Conservation (phyloP, 202 grass and related monocot genomes). For the Panicum hallii region DNA sequence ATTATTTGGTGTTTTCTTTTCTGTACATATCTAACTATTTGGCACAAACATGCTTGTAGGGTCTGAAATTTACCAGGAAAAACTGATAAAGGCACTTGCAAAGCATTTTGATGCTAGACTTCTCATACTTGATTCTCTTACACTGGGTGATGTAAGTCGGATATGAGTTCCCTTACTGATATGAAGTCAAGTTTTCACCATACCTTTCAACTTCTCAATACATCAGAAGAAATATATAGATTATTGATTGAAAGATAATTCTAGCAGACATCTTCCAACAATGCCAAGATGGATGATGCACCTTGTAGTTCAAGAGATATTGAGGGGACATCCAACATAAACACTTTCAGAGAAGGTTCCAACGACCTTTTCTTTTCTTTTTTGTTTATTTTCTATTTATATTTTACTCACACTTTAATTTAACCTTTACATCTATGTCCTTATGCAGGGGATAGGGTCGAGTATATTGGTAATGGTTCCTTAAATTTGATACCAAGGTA, state of each 20-base stretch:
- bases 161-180: slow-evolving; percentile 26
- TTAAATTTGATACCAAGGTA: slow-evolving; percentile 43
- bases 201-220: slow-evolving; percentile 23
- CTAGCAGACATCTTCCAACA: slow-evolving; percentile 47
- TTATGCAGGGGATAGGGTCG: slow-evolving; percentile 65
- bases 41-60: slow-evolving; percentile 47
- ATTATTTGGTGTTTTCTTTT: background rate
- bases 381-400: background rate
- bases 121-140: slow-evolving; percentile 72
- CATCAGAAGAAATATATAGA: background rate
- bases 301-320: slow-evolving; percentile 59
- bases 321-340: slow-evolving; percentile 56
- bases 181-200: background rate
- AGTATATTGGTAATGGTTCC: slow-evolving; percentile 49
- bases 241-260: slow-evolving; percentile 44
- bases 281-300: slow-evolving; percentile 42
- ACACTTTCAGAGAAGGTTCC: slow-evolving; percentile 75
- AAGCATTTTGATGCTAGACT: slow-evolving; percentile 70
- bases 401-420: slow-evolving; percentile 10
- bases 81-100: slow-evolving; percentile 77
- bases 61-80: slow-evolving; percentile 87
- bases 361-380: background rate
- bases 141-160: slow-evolving; percentile 61
- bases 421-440: slow-evolving; percentile 24
- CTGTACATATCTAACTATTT: slow-evolving; percentile 33